Conservation (phyloP, 495 filamentous ascomycete genomes). For the Lepidopterella palustris region DNA sequence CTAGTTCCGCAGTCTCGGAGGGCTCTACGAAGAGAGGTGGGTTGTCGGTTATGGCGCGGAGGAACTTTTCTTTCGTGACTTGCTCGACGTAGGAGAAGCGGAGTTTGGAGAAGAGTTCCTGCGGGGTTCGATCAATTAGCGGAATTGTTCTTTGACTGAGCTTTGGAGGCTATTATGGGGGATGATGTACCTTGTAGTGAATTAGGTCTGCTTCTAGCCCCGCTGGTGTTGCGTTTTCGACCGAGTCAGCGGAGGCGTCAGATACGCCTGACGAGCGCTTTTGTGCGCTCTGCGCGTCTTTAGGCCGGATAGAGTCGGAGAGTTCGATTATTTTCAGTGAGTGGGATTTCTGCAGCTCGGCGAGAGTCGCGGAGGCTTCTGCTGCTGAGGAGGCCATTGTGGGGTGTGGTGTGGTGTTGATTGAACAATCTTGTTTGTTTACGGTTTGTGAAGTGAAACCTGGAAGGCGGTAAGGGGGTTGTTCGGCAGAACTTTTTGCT, state of each 20-base stretch:
- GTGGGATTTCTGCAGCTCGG: conserved; percentile 15
- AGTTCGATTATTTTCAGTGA: conserved; percentile 64
- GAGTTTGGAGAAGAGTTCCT: conserved; percentile 91
- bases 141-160: not conserved
- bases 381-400: conserved; percentile 36
- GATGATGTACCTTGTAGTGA: conserved; percentile 62
- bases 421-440: conserved; percentile 8
- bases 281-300: conserved; percentile 42
- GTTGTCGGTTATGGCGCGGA: conserved; percentile 73
- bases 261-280: conserved; percentile 50
- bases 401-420: conserved; percentile 26
- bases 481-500: too few relatives aligned
- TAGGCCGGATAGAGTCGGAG: conserved; percentile 53
- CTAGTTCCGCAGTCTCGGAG: conserved; percentile 75
- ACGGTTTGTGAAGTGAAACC: too few relatives aligned
- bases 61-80: conserved; percentile 74
- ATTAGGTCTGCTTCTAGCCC: conserved; percentile 76
- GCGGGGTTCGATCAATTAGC: not conserved
- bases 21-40: conserved; percentile 76
- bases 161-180: not conserved
- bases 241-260: conserved; percentile 57
- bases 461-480: too few relatives aligned
- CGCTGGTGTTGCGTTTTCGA: conserved; percentile 65
- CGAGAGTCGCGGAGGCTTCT: conserved; percentile 11
- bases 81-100: conserved; percentile 90